phyloP scores from a whole-genome alignment of 345 rosid species.

The Eucalyptus pauciflora region DNA sequence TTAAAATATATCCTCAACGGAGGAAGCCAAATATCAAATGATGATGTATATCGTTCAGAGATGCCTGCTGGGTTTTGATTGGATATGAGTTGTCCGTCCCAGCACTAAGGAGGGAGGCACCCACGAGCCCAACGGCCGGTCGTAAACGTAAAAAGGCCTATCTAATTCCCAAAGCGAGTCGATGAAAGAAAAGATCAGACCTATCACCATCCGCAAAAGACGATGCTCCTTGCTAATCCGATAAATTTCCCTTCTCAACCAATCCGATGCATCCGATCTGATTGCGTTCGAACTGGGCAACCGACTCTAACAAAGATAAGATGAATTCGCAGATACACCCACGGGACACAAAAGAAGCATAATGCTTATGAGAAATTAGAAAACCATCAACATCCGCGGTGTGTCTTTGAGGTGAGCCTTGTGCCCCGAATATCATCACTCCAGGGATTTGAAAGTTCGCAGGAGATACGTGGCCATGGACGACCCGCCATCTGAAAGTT shows the following conservation, averaged over 20 bases:
- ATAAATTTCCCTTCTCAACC: not conserved
- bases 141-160: not conserved
- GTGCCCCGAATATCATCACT: not conserved
- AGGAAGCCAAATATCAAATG: too few relatives aligned
- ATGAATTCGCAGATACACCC: not conserved
- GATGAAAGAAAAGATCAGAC: not conserved
- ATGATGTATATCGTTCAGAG: accelerated
- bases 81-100: too few relatives aligned
- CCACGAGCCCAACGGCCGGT: not conserved
- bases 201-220: not conserved
- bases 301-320: not conserved
- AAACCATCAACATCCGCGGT: not conserved
- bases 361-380: not conserved
- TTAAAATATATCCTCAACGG: too few relatives aligned
- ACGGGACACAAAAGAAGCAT: not conserved
- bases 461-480: too few relatives aligned
- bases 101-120: not conserved
- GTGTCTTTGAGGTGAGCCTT: not conserved
- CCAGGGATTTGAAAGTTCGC: not conserved
- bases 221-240: not conserved
- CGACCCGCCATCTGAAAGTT: accelerated
- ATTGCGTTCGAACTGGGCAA: not conserved
- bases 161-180: too few relatives aligned
- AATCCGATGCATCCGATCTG: not conserved
- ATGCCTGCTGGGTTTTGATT: too few relatives aligned